Evolutionary conservation across 2,329 filamentous ascomycete species (phyloP).

Genomic region (Gremmenia infestans): DNA sequence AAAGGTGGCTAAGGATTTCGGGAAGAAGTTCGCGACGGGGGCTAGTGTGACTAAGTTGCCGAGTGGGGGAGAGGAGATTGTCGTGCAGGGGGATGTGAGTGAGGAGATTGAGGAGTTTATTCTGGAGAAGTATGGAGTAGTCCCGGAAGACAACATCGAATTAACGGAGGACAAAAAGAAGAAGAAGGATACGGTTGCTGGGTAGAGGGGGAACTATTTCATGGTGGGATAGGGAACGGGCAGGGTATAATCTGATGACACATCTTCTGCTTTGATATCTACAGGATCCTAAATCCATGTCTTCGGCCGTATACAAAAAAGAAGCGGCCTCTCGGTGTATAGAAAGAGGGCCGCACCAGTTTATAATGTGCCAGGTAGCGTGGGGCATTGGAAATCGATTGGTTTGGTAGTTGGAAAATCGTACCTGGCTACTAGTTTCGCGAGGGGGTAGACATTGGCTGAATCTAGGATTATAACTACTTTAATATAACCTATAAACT

Average conservation of each 20-base stretch:
- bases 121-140: constrained; percentile 79
- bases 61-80: constrained; percentile 88
- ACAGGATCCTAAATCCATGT: not conserved
- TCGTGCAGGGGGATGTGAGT: constrained; percentile 94
- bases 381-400: too few relatives aligned
- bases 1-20: constrained; percentile 93
- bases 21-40: constrained; percentile 97
- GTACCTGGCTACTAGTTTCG: too few relatives aligned
- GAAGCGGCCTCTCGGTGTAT: too few relatives aligned
- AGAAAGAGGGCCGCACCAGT: too few relatives aligned
- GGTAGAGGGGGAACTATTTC: not conserved
- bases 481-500: too few relatives aligned
- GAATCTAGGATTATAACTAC: too few relatives aligned
- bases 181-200: constrained; percentile 53
- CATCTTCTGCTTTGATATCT: not conserved
- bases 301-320: not conserved
- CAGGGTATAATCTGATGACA: not conserved
- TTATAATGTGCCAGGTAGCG: too few relatives aligned
- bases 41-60: constrained; percentile 86
- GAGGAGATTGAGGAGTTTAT: constrained; percentile 92
- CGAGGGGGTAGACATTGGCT: too few relatives aligned
- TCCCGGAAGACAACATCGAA: constrained; percentile 94
- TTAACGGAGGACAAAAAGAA: constrained; percentile 94
- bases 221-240: not conserved
- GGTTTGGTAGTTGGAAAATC: too few relatives aligned